These are phyloP conservation scores for Austropuccinia psidii DNA, from an alignment of 1,284 basidiomycete species.

Conservation along the genomic window DNA sequence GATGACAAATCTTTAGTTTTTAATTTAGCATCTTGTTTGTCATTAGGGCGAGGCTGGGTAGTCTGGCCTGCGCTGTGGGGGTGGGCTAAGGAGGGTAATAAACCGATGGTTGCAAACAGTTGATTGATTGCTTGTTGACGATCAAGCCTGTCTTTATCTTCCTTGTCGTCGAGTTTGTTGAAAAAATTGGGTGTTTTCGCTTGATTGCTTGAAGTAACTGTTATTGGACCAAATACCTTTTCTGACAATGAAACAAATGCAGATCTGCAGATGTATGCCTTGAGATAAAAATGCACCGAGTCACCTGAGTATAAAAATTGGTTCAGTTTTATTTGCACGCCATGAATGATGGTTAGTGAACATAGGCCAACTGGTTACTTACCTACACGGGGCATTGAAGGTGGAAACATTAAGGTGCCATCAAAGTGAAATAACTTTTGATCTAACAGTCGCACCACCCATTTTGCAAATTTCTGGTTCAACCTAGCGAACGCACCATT, in stretches of 20 bases:
- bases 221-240: background rate
- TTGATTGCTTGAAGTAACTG: background rate
- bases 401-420: constrained; percentile 21
- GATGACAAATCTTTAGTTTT: background rate
- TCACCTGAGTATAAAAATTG: background rate
- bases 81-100: constrained; percentile 23
- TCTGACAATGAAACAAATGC: constrained; percentile 19
- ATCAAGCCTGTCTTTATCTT: constrained; percentile 47
- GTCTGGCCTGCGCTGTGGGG: constrained; percentile 28
- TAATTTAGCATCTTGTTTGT: constrained; percentile 30
- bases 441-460: constrained; percentile 24
- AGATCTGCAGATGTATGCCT: constrained; percentile 17
- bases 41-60: constrained; percentile 3
- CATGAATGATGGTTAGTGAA: too few relatives aligned
- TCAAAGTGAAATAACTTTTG: constrained; percentile 13
- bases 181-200: background rate
- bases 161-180: constrained; percentile 45
- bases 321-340: background rate
- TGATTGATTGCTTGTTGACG: constrained; percentile 40
- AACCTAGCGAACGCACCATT: constrained; percentile 30
- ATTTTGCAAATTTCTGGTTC: constrained; percentile 24
- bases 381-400: constrained; percentile 8
- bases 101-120: constrained; percentile 41
- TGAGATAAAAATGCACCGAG: constrained; percentile 35
- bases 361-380: too few relatives aligned